These are phyloP conservation scores for Syncephalis fuscata DNA, from an alignment of 371 early-diverging fungal genomes.

Conservation along the genomic window DNA sequence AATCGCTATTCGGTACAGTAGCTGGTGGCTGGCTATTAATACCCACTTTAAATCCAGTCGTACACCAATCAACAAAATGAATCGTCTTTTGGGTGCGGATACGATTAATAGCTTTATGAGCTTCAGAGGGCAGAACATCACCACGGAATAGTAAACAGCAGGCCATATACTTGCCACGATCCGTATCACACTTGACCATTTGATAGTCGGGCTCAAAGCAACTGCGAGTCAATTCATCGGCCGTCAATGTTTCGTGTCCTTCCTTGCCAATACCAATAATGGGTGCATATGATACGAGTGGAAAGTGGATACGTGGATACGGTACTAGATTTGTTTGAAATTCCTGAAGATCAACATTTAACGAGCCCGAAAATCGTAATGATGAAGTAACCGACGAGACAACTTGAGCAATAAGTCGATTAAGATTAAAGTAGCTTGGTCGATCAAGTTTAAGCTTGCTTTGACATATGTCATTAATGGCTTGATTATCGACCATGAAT, in stretches of 20 bases:
- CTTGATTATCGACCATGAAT: conserved; percentile 99
- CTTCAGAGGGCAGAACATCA: conserved; percentile 74
- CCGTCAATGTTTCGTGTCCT: conserved; percentile 79
- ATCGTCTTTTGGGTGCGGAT: conserved; percentile 83
- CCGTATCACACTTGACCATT: conserved; percentile 93
- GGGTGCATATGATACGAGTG: conserved; percentile 91
- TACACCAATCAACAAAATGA: conserved; percentile 98
- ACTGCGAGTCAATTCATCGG: conserved; percentile 76
- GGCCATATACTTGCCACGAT: conserved; percentile 91
- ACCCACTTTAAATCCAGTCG: conserved; percentile 96
- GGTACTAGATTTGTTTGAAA: conserved; percentile 97
- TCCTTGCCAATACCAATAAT: conserved; percentile 84
- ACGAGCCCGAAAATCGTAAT: conserved; percentile 92
- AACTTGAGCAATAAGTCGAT: conserved; percentile 98
- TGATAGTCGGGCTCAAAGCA: conserved; percentile 92
- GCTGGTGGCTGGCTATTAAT: conserved; percentile 86
- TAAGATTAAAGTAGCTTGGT: conserved; percentile 96
- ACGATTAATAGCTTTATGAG: conserved; percentile 70
- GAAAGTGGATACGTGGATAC: conserved; percentile 95
- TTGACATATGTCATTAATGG: conserved; percentile 98
- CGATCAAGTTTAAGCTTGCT: conserved; percentile 96
- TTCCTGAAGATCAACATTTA: conserved; percentile 94
- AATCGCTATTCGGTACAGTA: conserved; percentile 75
- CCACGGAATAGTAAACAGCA: conserved; percentile 90
- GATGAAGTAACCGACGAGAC: conserved; percentile 99